Evolutionary conservation across 495 filamentous ascomycete species (phyloP).

Genomic region (Penicillium salamii): DNA sequence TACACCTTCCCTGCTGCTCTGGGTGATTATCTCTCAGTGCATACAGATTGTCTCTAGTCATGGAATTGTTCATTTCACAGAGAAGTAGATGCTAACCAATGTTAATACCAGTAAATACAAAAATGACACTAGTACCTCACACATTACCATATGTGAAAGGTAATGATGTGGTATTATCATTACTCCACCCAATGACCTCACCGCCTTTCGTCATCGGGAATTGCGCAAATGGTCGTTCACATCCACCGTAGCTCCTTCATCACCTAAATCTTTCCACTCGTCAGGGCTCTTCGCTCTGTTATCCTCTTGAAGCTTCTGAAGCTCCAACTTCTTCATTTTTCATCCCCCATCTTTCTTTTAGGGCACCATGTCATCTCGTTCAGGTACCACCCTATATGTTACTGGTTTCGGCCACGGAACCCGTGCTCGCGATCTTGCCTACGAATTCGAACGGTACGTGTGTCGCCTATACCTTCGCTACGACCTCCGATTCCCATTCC

Average conservation of each 20-base stretch:
- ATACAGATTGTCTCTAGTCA: too few relatives aligned
- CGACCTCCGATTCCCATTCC: constrained; percentile 9
- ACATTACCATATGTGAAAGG: too few relatives aligned
- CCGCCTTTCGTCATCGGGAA: constrained; percentile 12
- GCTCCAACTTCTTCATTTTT: background rate
- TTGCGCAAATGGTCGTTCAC: constrained; percentile 11
- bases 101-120: background rate
- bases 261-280: constrained; percentile 6
- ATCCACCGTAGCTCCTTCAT: constrained; percentile 10
- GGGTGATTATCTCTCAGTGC: too few relatives aligned
- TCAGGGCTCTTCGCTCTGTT: background rate
- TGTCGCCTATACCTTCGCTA: constrained; percentile 50
- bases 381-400: constrained; percentile 93
- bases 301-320: constrained; percentile 4
- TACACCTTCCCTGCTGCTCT: too few relatives aligned
- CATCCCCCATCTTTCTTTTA: background rate
- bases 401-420: constrained; percentile 98
- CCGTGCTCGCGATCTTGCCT: constrained; percentile 98
- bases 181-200: too few relatives aligned
- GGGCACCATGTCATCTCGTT: constrained; percentile 82
- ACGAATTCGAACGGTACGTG: constrained; percentile 99
- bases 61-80: too few relatives aligned
- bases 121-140: background rate
- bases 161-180: too few relatives aligned
- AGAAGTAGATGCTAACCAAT: too few relatives aligned